Evolutionary conservation across 2,329 filamentous ascomycete genomes (phyloP).

Genomic region (Calonectria fujianensis): DNA sequence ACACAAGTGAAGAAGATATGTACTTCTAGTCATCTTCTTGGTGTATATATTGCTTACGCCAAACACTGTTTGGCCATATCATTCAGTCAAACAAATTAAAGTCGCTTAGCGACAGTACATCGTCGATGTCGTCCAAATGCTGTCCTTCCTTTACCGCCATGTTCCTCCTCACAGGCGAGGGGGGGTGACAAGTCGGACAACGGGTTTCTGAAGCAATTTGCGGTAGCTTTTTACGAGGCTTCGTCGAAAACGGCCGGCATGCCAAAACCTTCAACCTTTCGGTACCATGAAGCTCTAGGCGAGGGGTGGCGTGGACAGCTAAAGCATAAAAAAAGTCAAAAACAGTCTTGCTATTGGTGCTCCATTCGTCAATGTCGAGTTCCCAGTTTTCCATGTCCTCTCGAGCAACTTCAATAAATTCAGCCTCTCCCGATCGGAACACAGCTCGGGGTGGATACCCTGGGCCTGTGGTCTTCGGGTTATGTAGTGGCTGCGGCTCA

Average conservation of each 20-base stretch:
- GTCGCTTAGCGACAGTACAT: background rate
- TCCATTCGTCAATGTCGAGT: background rate
- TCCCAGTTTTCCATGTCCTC: conserved; percentile 5
- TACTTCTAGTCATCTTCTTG: too few species aligned
- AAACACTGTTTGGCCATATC: background rate
- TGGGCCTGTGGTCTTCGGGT: background rate
- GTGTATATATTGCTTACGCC: too few species aligned
- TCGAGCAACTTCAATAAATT: background rate
- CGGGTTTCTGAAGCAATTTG: background rate
- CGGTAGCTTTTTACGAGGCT: background rate
- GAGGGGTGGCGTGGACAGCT: fast-evolving
- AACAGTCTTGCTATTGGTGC: background rate
- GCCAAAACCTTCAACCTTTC: background rate
- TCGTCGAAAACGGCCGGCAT: background rate
- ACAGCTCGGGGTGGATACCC: background rate
- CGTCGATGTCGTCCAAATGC: background rate
- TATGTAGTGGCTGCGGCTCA: background rate
- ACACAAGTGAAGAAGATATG: too few species aligned
- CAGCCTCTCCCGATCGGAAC: background rate
- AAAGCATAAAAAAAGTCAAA: background rate
- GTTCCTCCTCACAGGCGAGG: background rate
- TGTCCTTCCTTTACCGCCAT: background rate
- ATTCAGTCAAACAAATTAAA: background rate
- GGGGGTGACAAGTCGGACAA: background rate
- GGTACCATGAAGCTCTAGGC: background rate